A percentile compares a stretch with the other conserved stretches of the same genome.
Evolutionary conservation across 1,284 basidiomycete genomes (phyloP).

Genomic region (Irpex rosettiformis): DNA sequence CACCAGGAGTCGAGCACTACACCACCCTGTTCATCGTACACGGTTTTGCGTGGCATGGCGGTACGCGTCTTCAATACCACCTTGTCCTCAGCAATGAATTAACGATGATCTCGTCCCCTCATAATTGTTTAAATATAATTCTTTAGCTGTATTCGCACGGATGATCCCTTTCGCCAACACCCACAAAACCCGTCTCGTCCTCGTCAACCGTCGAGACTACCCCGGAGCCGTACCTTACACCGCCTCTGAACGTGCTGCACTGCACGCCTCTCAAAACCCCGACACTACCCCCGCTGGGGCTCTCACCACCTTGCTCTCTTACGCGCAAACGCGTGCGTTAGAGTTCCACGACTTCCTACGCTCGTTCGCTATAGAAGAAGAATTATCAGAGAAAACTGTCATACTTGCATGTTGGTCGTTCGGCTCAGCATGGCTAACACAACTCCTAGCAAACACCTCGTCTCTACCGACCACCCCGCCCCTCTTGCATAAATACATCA

Average conservation of each 20-base stretch:
- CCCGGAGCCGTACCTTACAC: slow-evolving; percentile 24
- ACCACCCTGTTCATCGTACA: slow-evolving; percentile 12
- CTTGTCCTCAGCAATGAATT: no score
- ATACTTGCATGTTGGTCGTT: slow-evolving; percentile 22
- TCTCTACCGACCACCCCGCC: slow-evolving; percentile 12
- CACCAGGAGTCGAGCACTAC: slow-evolving; percentile 43
- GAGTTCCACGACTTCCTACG: slow-evolving; percentile 17
- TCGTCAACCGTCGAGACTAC: slow-evolving; percentile 30
- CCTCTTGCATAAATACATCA: slow-evolving; percentile 6
- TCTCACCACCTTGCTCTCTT: slow-evolving; percentile 10
- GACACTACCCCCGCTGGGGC: slow-evolving; percentile 7
- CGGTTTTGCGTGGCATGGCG: slow-evolving; percentile 10
- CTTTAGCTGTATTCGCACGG: slow-evolving; percentile 17
- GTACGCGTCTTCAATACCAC: neutral
- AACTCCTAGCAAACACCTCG: slow-evolving; percentile 17
- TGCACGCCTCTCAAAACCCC: slow-evolving; percentile 3
- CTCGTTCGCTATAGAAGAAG: slow-evolving; percentile 13
- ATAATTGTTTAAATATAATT: no score
- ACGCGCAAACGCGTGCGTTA: slow-evolving; percentile 14
- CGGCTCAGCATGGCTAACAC: slow-evolving; percentile 16
- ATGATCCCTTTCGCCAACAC: slow-evolving; percentile 15
- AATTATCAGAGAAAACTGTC: slow-evolving; percentile 11
- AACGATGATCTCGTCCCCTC: no score
- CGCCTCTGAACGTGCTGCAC: slow-evolving; percentile 17
- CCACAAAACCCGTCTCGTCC: slow-evolving; percentile 23